Conservation (phyloP, 495 filamentous ascomycete genomes). For the Penicillium bovifimosum region DNA sequence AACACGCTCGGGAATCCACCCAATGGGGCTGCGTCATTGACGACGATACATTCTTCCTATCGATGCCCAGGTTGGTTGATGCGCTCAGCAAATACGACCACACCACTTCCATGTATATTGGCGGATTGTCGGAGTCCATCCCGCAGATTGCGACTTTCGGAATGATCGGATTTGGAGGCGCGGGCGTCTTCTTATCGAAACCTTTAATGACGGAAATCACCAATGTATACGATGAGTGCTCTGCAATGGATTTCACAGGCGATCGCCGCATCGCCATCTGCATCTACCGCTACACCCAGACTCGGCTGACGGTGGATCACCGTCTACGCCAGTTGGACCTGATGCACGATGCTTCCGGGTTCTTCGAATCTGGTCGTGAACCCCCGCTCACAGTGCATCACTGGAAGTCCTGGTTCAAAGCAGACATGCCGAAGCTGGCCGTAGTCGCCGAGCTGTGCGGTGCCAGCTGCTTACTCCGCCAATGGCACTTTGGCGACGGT, state of each 20-base stretch:
- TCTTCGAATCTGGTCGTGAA: constrained; percentile 50
- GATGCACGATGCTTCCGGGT: constrained; percentile 45
- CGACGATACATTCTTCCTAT: constrained; percentile 65
- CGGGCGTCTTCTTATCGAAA: constrained; percentile 53
- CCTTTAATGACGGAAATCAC: constrained; percentile 41
- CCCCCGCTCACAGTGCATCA: constrained; percentile 53
- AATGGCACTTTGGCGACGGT: constrained; percentile 51
- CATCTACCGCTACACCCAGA: constrained; percentile 44
- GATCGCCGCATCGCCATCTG: constrained; percentile 50
- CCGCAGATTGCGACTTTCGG: constrained; percentile 45
- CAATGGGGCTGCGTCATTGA: constrained; percentile 60
- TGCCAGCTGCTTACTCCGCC: constrained; percentile 50
- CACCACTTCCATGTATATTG: constrained; percentile 46
- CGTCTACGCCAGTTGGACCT: constrained; percentile 50
- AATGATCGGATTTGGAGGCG: constrained; percentile 55
- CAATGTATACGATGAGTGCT: constrained; percentile 30
- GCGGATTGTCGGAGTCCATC: constrained; percentile 51
- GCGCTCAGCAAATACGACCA: constrained; percentile 44
- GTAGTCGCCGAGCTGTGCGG: constrained; percentile 50
- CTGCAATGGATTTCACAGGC: constrained; percentile 37
- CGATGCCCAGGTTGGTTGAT: constrained; percentile 43
- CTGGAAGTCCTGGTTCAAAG: constrained; percentile 53
- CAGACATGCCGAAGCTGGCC: constrained; percentile 44
- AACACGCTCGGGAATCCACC: constrained; percentile 41
- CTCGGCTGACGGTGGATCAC: constrained; percentile 46